Conservation (phyloP, 768 basidiomycete species). For the Rhodocollybia butyracea region DNA sequence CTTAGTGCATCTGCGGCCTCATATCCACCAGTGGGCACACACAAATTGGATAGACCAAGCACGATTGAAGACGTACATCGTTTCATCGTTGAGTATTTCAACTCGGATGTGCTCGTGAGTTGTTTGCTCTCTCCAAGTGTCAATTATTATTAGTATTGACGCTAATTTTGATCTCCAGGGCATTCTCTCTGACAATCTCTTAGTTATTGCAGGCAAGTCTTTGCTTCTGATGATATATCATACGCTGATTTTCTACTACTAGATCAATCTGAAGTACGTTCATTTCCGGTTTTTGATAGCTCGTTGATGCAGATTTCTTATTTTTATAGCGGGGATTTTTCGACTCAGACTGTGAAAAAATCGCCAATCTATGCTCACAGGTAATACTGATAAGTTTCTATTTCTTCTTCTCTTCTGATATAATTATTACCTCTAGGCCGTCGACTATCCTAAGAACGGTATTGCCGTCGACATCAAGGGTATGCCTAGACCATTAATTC, state of each 20-base stretch:
- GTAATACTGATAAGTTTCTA: slow-evolving; percentile 16
- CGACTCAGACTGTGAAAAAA: slow-evolving; percentile 50
- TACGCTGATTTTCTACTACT: background rate
- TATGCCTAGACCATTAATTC: slow-evolving; percentile 55
- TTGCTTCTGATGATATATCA: background rate
- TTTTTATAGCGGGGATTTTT: slow-evolving; percentile 52
- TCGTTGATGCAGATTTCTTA: background rate
- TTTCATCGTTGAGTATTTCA: slow-evolving; percentile 81
- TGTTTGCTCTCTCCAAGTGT: background rate
- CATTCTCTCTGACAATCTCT: slow-evolving; percentile 61
- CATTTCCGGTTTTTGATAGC: background rate
- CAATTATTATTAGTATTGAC: background rate
- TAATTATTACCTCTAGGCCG: slow-evolving; percentile 42
- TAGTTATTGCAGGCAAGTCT: slow-evolving; percentile 64
- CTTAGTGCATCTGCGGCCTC: slow-evolving; percentile 46
- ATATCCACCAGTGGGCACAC: slow-evolving; percentile 40
- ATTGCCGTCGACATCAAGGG: slow-evolving; percentile 53
- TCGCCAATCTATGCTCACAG: slow-evolving; percentile 62
- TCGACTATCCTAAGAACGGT: slow-evolving; percentile 81
- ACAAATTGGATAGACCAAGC: slow-evolving; percentile 43
- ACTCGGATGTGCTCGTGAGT: slow-evolving; percentile 74
- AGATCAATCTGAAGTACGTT: slow-evolving; percentile 72
- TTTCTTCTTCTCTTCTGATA: background rate
- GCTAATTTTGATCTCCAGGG: slow-evolving; percentile 40
- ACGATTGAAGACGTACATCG: slow-evolving; percentile 72